phyloP scores from a whole-genome alignment of 768 basidiomycete genomes.

The Tylopilus balloui region DNA sequence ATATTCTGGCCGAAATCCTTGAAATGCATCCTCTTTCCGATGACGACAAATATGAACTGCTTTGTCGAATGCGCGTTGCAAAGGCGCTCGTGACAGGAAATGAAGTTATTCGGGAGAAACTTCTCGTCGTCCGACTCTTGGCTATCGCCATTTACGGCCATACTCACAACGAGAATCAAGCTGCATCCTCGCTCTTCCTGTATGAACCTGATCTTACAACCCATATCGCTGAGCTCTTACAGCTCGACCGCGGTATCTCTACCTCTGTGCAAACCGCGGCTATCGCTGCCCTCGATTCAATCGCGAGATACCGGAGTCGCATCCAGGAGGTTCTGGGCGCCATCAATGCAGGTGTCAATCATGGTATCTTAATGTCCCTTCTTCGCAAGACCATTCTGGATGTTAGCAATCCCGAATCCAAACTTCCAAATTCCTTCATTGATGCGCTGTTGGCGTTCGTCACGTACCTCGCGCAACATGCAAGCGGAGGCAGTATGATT shows the following conservation, averaged over 20 bases:
- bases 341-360: slow-evolving; percentile 93
- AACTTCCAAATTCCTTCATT: slow-evolving; percentile 65
- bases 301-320: slow-evolving; percentile 78
- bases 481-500: slow-evolving; percentile 87
- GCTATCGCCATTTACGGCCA: slow-evolving; percentile 91
- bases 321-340: slow-evolving; percentile 84
- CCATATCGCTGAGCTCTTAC: slow-evolving; percentile 86
- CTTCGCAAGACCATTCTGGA: slow-evolving; percentile 78
- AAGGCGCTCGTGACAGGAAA: slow-evolving; percentile 56
- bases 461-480: slow-evolving; percentile 79
- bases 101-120: slow-evolving; percentile 66
- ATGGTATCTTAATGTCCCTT: slow-evolving; percentile 88
- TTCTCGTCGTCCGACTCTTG: slow-evolving; percentile 75
- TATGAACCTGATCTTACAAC: slow-evolving; percentile 91
- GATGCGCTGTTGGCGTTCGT: slow-evolving; percentile 86
- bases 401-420: slow-evolving; percentile 61
- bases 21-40: slow-evolving; percentile 67
- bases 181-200: slow-evolving; percentile 78
- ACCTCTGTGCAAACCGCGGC: slow-evolving; percentile 77
- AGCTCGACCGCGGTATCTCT: slow-evolving; percentile 69
- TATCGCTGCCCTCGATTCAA: slow-evolving; percentile 84
- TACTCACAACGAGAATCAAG: slow-evolving; percentile 75
- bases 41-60: slow-evolving; percentile 81
- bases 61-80: slow-evolving; percentile 83
- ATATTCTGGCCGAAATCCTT: slow-evolving; percentile 69